Percentiles rank a stretch among this genome's conserved stretches.
Evolutionary conservation across 106 monocot species (phyloP).

Genomic region (Xerophyta viscosa): DNA sequence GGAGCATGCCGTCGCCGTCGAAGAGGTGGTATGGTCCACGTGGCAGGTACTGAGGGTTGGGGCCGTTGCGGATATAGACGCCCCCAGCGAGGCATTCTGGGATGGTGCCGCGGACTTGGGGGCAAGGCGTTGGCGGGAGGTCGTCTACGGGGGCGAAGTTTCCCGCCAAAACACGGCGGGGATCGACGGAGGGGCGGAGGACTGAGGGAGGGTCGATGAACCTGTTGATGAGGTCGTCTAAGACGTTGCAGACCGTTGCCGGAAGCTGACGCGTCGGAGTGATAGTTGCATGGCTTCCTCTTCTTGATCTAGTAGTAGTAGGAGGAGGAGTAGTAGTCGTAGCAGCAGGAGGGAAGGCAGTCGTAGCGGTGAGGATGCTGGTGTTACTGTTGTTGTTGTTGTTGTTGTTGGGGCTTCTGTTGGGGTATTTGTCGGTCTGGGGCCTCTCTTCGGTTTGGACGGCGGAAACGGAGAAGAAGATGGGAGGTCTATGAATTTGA

Average conservation of each 20-base stretch:
- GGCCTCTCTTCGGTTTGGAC: constrained; percentile 4
- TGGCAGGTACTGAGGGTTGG: constrained; percentile 9
- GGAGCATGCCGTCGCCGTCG: constrained; percentile 14
- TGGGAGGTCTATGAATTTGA: too few relatives aligned
- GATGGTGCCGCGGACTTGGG: neutral
- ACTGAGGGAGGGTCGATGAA: constrained; percentile 7
- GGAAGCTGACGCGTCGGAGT: neutral
- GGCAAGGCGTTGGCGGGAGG: constrained; percentile 9
- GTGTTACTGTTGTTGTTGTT: constrained; percentile 5
- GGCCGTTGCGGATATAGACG: constrained; percentile 11
- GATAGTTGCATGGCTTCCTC: too few relatives aligned
- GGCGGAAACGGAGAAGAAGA: constrained; percentile 1
- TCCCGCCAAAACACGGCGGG: neutral
- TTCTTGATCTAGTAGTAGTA: neutral
- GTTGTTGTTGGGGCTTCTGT: neutral
- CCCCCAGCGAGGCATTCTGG: constrained; percentile 6
- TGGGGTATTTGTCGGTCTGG: neutral
- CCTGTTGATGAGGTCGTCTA: constrained; percentile 8
- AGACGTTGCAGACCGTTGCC: neutral
- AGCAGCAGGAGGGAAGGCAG: constrained; percentile 21
- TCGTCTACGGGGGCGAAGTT: constrained; percentile 13
- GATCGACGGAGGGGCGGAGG: constrained; percentile 9
- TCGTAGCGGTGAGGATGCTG: constrained; percentile 45
- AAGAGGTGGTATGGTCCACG: constrained; percentile 13
- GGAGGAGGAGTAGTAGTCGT: neutral